A percentile compares a stretch with the other conserved stretches of the same genome.
These are phyloP conservation scores for Aspergillus pseudoviridinutans DNA, from an alignment of 2,329 filamentous ascomycete genomes.

Conservation along the genomic window DNA sequence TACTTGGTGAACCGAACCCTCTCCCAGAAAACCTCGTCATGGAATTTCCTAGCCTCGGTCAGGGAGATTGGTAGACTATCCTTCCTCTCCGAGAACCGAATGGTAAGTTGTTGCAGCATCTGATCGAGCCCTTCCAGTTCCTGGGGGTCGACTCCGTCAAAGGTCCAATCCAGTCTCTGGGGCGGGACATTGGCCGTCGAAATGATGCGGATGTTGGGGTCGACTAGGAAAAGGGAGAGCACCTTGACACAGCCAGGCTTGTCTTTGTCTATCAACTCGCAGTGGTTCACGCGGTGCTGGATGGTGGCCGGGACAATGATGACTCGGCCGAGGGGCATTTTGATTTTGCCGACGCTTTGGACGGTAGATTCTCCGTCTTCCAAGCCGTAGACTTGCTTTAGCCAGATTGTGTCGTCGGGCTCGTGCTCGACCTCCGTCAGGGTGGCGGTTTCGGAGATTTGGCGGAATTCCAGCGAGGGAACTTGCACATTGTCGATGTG, in stretches of 20 bases:
- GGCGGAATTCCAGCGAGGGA: slow-evolving; percentile 50
- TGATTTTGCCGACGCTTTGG: slow-evolving; percentile 22
- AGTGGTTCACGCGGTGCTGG: slow-evolving; percentile 21
- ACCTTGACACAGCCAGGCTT: slow-evolving; percentile 24
- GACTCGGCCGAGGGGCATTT: slow-evolving; percentile 15
- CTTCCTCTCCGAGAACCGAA: slow-evolving; percentile 19
- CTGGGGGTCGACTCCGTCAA: slow-evolving; percentile 23
- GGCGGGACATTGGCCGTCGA: slow-evolving; percentile 25
- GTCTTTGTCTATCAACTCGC: slow-evolving; percentile 16
- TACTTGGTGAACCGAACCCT: slow-evolving; percentile 23
- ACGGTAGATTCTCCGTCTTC: slow-evolving; percentile 21
- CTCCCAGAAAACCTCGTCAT: slow-evolving; percentile 23
- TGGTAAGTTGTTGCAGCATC: slow-evolving; percentile 16
- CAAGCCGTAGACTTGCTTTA: slow-evolving; percentile 27
- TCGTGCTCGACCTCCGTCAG: slow-evolving; percentile 30
- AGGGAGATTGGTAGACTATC: slow-evolving; percentile 30
- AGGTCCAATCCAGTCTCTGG: slow-evolving; percentile 36
- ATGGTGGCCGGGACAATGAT: slow-evolving; percentile 28
- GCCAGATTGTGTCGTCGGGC: slow-evolving; percentile 27
- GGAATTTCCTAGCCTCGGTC: slow-evolving; percentile 36
- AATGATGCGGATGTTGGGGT: slow-evolving; percentile 21
- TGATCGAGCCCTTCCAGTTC: slow-evolving; percentile 14
- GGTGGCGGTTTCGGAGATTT: slow-evolving; percentile 29
- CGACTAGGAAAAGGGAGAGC: slow-evolving; percentile 23
- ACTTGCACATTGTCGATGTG: slow-evolving; percentile 58